phyloP scores from a whole-genome alignment of 2,329 filamentous ascomycete genomes.

The Simplicillium aogashimaense region DNA sequence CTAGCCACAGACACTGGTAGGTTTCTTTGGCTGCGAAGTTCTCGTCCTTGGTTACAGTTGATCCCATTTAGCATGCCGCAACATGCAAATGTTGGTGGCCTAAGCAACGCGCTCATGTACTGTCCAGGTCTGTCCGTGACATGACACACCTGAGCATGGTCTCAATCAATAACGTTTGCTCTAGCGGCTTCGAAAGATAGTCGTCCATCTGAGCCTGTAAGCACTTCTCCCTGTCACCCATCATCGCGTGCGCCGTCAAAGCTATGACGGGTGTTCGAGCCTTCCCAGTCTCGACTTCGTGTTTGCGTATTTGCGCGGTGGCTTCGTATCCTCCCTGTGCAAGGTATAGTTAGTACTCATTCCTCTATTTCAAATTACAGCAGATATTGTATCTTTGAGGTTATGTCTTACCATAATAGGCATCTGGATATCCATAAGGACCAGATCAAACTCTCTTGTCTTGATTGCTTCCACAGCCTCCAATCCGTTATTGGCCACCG shows the following conservation, averaged over 20 bases:
- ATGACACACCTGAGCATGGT: constrained; percentile 95
- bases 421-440: constrained; percentile 99
- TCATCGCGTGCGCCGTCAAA: constrained; percentile 94
- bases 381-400: too few relatives aligned
- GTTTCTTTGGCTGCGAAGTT: too few relatives aligned
- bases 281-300: constrained; percentile 74
- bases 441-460: constrained; percentile 86
- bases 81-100: too few relatives aligned
- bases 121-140: too few relatives aligned
- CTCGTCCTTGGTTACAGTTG: too few relatives aligned
- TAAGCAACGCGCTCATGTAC: too few relatives aligned
- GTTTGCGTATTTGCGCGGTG: constrained; percentile 91
- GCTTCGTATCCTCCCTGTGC: constrained; percentile 94
- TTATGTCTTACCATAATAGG: constrained; percentile 95
- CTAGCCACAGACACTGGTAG: too few relatives aligned
- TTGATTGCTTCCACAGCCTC: constrained; percentile 91
- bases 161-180: constrained; percentile 95
- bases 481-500: constrained; percentile 87
- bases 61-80: too few relatives aligned
- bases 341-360: constrained; percentile 22
- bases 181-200: constrained; percentile 91
- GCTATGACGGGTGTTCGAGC: constrained; percentile 88
- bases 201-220: constrained; percentile 99
- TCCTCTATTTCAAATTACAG: too few relatives aligned
- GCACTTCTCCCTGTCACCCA: constrained; percentile 95